Percentiles rank a stretch among this genome's conserved stretches.
Conservation (phyloP, 2,329 filamentous ascomycete genomes). For the Malbranchea cinnamomea region DNA sequence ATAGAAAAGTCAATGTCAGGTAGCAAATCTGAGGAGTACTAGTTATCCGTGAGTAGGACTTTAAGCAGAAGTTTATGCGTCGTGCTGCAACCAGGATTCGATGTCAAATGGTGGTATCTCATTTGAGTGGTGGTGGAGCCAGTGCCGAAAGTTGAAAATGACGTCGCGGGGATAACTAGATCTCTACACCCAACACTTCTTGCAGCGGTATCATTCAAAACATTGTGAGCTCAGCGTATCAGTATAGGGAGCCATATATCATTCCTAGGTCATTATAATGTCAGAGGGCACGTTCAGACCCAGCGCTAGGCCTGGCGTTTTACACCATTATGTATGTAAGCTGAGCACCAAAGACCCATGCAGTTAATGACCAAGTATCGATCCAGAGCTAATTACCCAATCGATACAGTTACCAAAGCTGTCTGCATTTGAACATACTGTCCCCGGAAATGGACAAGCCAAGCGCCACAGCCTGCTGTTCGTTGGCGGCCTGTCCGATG, state of each 20-base stretch:
- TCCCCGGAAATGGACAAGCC: conserved; percentile 10
- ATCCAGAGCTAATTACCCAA: background rate
- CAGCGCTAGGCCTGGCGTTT: conserved; percentile 7
- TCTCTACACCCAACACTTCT: too few species aligned
- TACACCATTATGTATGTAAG: conserved; percentile 11
- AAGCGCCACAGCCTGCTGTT: conserved; percentile 39
- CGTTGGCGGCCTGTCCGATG: conserved; percentile 45
- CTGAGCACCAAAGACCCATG: background rate
- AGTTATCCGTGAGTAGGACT: too few species aligned
- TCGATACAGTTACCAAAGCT: conserved; percentile 21
- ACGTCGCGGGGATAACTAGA: too few species aligned
- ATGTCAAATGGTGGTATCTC: too few species aligned
- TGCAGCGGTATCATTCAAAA: too few species aligned
- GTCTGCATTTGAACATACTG: conserved; percentile 27
- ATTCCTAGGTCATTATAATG: background rate
- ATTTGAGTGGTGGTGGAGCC: too few species aligned
- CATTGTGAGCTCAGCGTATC: too few species aligned
- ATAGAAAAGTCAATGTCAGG: too few species aligned
- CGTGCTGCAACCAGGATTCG: too few species aligned
- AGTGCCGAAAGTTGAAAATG: too few species aligned
- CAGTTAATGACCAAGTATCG: background rate
- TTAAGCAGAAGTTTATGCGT: too few species aligned
- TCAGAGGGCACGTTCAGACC: background rate
- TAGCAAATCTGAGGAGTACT: too few species aligned
- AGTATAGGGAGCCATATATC: background rate